Evolutionary conservation across 306 rosid genomes (phyloP).

Genomic region (Vigna radiata): DNA sequence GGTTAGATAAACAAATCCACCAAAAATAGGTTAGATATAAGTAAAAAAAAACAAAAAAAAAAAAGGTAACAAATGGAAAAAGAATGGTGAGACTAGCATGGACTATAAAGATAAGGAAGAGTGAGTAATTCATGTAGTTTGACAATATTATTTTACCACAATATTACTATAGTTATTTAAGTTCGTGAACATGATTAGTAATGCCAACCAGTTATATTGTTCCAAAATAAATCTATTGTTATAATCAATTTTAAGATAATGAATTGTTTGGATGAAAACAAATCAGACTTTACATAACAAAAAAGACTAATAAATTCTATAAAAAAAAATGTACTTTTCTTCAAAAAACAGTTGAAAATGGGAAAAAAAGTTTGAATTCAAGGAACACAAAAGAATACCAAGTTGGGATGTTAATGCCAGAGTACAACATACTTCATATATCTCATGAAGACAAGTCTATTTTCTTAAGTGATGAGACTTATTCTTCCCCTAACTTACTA

Average conservation of each 20-base stretch:
- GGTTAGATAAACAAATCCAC: slow-evolving; percentile 28
- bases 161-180: background rate
- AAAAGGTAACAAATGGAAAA: background rate
- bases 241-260: too few relatives aligned
- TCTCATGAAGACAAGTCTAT: background rate
- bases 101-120: background rate
- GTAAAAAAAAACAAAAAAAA: background rate
- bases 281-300: too few relatives aligned
- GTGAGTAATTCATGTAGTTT: background rate
- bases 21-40: slow-evolving; percentile 36
- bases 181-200: background rate
- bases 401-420: too few relatives aligned
- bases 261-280: too few relatives aligned
- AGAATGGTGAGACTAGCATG: background rate
- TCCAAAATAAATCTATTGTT: too few relatives aligned
- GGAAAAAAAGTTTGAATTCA: too few relatives aligned
- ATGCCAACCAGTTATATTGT: too few relatives aligned
- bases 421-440: background rate
- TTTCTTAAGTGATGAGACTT: background rate
- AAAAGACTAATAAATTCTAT: too few relatives aligned
- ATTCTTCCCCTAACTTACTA: background rate
- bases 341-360: too few relatives aligned
- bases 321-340: too few relatives aligned
- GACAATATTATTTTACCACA: background rate
- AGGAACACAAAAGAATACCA: background rate